phyloP scores from a whole-genome alignment of 208 protist genomes.

The Naegleria lovaniensis region DNA sequence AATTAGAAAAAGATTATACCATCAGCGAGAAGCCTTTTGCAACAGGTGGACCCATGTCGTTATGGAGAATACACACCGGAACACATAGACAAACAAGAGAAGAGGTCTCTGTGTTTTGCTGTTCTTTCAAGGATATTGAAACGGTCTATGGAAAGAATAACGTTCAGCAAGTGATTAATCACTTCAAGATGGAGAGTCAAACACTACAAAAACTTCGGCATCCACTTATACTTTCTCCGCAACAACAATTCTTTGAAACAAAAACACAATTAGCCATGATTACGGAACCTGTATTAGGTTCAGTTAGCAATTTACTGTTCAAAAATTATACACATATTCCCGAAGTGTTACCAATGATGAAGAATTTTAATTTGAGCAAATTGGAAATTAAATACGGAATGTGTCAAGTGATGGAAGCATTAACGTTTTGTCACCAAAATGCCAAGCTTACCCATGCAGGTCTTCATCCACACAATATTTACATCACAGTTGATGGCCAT shows the following conservation, averaged over 20 bases:
- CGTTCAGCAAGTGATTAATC: background rate
- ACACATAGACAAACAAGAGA: conserved; percentile 7
- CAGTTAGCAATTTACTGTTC: background rate
- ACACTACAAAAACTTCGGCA: background rate
- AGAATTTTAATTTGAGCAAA: background rate
- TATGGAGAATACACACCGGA: conserved; percentile 17
- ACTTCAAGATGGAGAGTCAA: background rate
- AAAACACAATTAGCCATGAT: conserved; percentile 5
- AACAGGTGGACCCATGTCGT: background rate
- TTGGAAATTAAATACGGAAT: conserved; percentile 23
- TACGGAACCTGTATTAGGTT: conserved; percentile 10
- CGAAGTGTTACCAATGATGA: background rate
- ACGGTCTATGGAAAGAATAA: background rate
- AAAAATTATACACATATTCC: background rate
- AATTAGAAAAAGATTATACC: conserved; percentile 17
- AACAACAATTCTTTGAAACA: conserved; percentile 14
- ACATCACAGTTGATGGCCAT: background rate
- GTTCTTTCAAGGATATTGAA: conserved; percentile 19
- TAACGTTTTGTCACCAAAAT: conserved; percentile 26
- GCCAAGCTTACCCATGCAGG: background rate
- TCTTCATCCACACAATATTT: background rate
- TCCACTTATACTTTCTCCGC: background rate
- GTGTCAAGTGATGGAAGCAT: conserved; percentile 25
- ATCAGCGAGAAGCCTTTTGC: background rate
- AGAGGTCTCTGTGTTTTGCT: conserved; percentile 4